These are phyloP conservation scores for Pyrus betulifolia DNA, from an alignment of 306 rosid genomes.

Conservation along the genomic window DNA sequence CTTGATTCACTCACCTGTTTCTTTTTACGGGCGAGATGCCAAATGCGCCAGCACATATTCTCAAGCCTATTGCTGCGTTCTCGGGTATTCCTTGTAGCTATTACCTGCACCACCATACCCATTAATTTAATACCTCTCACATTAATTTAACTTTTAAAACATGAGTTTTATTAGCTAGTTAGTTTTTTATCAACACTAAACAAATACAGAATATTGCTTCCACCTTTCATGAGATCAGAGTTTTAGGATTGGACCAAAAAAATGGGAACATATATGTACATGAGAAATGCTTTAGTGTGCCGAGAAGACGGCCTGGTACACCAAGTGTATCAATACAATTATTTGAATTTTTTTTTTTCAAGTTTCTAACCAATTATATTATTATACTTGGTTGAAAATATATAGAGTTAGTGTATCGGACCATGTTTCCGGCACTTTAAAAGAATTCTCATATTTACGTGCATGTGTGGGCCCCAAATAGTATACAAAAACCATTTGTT, in stretches of 20 bases:
- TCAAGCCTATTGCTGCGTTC: slow-evolving; percentile 60
- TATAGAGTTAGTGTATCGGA: no score
- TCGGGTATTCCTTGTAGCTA: slow-evolving; percentile 55
- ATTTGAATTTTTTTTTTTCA: no score
- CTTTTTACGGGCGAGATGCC: slow-evolving; percentile 79
- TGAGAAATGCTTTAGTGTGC: no score
- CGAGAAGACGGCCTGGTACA: no score
- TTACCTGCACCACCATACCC: slow-evolving; percentile 29
- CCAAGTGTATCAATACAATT: no score
- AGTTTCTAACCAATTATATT: no score
- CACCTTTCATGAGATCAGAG: no score
- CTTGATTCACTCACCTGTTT: slow-evolving; percentile 35
- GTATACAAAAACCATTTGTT: neutral
- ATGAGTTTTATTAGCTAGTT: neutral
- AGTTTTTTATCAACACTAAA: neutral
- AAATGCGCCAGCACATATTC: slow-evolving; percentile 87
- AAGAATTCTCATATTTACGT: no score
- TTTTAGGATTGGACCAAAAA: no score
- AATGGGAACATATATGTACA: no score
- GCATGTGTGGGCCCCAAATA: neutral
- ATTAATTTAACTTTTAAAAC: neutral
- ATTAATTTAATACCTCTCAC: neutral
- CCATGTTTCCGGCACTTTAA: no score
- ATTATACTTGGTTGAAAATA: no score
- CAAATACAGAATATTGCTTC: neutral